Evolutionary conservation across 768 basidiomycete genomes (phyloP).

Genomic region (Fomitopsis serialis): DNA sequence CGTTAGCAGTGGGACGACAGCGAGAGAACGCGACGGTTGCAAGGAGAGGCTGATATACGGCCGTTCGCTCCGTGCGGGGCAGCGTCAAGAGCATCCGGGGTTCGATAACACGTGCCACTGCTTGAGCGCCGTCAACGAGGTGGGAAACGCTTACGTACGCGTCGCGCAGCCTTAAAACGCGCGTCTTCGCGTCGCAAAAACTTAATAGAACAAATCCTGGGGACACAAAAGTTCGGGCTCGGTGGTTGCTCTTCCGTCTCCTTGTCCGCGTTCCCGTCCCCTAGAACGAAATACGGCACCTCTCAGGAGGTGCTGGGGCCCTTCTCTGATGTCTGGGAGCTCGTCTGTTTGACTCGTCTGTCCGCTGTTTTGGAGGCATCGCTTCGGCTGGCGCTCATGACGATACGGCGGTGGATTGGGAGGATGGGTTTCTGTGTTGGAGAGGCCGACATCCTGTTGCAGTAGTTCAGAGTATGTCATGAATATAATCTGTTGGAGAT

Average conservation of each 20-base stretch:
- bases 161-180: constrained; percentile 24
- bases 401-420: constrained; percentile 27
- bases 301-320: constrained; percentile 28
- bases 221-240: constrained; percentile 93
- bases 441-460: constrained; percentile 29
- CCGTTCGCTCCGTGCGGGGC: constrained; percentile 1
- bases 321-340: constrained; percentile 16
- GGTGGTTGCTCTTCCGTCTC: constrained; percentile 76
- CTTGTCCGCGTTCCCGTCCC: constrained; percentile 95
- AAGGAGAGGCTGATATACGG: background rate
- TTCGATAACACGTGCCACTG: background rate
- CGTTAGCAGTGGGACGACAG: background rate
- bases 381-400: constrained; percentile 75
- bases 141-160: constrained; percentile 43
- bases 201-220: constrained; percentile 70
- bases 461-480: too few species aligned
- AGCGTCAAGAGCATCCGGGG: background rate
- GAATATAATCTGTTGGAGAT: too few species aligned
- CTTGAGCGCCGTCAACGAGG: background rate
- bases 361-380: constrained; percentile 53
- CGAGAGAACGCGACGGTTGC: background rate
- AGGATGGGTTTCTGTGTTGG: constrained; percentile 27
- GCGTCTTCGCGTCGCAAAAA: constrained; percentile 13
- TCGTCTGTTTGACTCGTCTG: constrained; percentile 40
- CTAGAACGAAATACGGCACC: constrained; percentile 51